Evolutionary conservation across 2,329 filamentous ascomycete genomes (phyloP).

Genomic region (Neonectria magnoliae): DNA sequence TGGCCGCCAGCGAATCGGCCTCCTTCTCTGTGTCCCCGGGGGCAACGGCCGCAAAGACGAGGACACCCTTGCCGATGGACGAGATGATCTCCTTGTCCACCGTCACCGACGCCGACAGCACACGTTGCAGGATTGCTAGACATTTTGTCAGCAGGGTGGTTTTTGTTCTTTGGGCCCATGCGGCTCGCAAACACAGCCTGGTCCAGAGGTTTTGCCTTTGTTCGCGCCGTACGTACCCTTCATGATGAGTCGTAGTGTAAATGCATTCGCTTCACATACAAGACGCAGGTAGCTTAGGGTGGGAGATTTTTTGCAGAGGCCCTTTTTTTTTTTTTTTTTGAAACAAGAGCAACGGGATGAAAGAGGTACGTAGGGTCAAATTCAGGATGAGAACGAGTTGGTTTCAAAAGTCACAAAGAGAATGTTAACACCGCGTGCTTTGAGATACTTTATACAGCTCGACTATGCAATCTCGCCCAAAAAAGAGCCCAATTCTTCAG

Average conservation of each 20-base stretch:
- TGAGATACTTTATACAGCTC: not conserved
- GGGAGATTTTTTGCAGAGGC: not conserved
- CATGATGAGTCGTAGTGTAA: constrained; percentile 24
- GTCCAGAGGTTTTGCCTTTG: constrained; percentile 3
- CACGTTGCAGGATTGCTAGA: constrained; percentile 88
- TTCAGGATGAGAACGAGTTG: not conserved
- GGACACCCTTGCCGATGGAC: constrained; percentile 86
- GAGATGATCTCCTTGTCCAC: constrained; percentile 92
- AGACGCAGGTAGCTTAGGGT: not conserved
- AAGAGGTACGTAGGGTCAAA: not conserved
- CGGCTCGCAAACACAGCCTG: not conserved
- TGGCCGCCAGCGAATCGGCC: constrained; percentile 82
- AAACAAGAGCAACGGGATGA: not conserved
- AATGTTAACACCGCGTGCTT: not conserved
- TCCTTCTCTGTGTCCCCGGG: constrained; percentile 92
- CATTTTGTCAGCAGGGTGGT: constrained; percentile 17
- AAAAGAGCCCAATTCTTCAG: not conserved
- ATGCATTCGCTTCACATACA: constrained; percentile 1
- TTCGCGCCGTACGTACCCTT: constrained; percentile 34
- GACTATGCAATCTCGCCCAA: not conserved
- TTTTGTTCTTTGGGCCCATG: constrained; percentile 15
- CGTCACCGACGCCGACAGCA: constrained; percentile 93
- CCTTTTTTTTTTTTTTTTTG: not conserved
- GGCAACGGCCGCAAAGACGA: constrained; percentile 91
- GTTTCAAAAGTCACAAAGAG: not conserved